Evolutionary conservation across 805 yeast genomes (phyloP), one percentile per base, ranked within the genome.

Genomic region (Saccharomycopsis fodiens): DNA sequence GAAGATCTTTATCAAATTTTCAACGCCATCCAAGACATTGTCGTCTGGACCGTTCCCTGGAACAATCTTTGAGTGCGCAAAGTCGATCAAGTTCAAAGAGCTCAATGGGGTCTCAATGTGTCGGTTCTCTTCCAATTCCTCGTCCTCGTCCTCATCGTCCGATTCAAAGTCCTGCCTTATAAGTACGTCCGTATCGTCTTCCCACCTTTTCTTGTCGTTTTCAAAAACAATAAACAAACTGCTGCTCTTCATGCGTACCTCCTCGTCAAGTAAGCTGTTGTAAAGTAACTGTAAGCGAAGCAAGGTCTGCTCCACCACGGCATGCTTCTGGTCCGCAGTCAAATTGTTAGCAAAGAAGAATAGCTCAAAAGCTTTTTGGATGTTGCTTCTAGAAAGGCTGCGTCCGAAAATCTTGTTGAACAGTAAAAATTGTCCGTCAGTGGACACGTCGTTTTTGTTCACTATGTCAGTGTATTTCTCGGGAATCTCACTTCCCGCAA

Each of bases 391-490:
- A 0, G 69, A 69, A 32, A 88, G 64, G 0, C 64, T 54, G 44
- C 95, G 68, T 0, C 98, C 98, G 60, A 70, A 88, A 46, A 62
- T 55, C 60, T 88, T 91, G 55, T 83, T 76, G 51, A 76, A 78
- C 13, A 61, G 64, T 2, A 74, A 51, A 54, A 80, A 79, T 1
- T 64, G 69, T 3, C 67, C 68, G 4, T 57, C 61, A 3, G 57
- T 59, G 35, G 38, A 52, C 21, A 44, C 53, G 32, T 44, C 48
- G 38, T 43, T 54, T 2, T 27, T 52, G 19, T 45, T 50, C 1
- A 53, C 25, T 2, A 41, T 51, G 39, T 51, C 41, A 17, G 44
- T 16, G 52, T 40, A 39, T 13, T 19, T 15, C 8, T 12, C 35
- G 7, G 8, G 12, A 3, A 34, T 8, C 29, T 31, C 16, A 8